Base-by-base conservation (phyloP, 805 yeast genomes). In the Barnettozyma californica region DNA sequence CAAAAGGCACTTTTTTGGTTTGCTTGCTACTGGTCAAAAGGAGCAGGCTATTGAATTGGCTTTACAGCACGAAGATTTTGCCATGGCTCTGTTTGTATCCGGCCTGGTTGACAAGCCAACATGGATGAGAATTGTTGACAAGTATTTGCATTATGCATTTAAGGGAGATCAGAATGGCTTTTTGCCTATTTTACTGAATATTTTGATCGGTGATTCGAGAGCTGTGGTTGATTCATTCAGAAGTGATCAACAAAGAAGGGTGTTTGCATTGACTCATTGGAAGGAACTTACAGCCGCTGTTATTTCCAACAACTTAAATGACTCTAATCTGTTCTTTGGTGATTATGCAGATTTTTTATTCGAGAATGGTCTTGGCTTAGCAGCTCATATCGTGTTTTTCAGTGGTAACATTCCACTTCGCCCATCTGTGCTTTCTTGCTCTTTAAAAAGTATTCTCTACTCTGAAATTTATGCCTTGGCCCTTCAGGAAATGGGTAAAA, bases 1-100 rank as follows among this genome's bases (percentile, higher is more conserved):
- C 57, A 40, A 58, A 61, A 60, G 56, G 55, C 57, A 23, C 48
- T 39, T 68, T 68, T 43, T 84, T 78, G 63, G 94, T 87, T 1
- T 88, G 84, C 33, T 62, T 71, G 39, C 68, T 81, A 36, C 82
- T 5, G 97, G 97, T 1, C 74, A 83, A 48, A 77, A 81, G 21
- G 79, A 77, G 13, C 76, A 73, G 5, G 97, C 96, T 0, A 65
- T 90, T 43, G 70, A 75, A 21, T 68, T 73, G 47, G 82, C 94
- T 1, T 62, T 90, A 18, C 70, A 75, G 1, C 76, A 78, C 46
- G 76, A 80, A 9, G 87, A 87, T 54, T 91, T 87, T 84, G 81
- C 92, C 0, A 71, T 90, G 64, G 85, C 96, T 0, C 66, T 92
- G 47, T 62, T 89, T 27, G 69, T 91, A 44, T 82, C 95, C 1